These are phyloP conservation scores for Prunus armeniaca DNA, from an alignment of 306 rosid genomes.

Conservation along the genomic window DNA sequence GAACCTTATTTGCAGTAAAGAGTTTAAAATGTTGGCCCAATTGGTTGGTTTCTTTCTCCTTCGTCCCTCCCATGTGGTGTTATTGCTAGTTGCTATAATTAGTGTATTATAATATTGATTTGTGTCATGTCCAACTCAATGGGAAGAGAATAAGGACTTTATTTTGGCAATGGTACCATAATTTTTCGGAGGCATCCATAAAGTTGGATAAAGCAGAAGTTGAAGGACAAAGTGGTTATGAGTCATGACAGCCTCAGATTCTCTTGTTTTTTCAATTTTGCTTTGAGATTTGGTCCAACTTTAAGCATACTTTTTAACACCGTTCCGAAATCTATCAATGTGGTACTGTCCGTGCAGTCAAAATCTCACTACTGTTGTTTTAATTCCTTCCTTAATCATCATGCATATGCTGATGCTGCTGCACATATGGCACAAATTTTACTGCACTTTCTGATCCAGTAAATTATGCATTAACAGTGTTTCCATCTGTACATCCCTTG, in stretches of 20 bases:
- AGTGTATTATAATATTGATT: neutral
- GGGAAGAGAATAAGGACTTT: neutral
- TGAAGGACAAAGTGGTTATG: neutral
- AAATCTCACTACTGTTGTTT: neutral
- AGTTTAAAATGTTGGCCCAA: neutral
- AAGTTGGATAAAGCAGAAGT: slow-evolving; percentile 5
- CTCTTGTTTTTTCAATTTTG: neutral
- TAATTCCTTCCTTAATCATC: neutral
- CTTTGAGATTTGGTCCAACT: neutral
- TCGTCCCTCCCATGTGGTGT: neutral
- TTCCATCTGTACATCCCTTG: neutral
- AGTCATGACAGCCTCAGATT: neutral
- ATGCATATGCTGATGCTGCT: neutral
- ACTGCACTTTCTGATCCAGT: neutral
- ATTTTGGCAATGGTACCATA: neutral
- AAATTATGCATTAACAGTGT: neutral
- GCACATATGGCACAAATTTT: neutral
- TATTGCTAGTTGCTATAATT: neutral
- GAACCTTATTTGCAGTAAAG: neutral
- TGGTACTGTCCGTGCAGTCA: neutral
- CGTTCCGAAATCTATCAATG: neutral
- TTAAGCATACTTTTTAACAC: neutral
- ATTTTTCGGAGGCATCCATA: neutral
- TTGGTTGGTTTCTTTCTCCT: neutral
- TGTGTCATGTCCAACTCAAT: slow-evolving; percentile 7